Conservation (phyloP, 352 stramenopile species). For the Peronospora belbahrii region DNA sequence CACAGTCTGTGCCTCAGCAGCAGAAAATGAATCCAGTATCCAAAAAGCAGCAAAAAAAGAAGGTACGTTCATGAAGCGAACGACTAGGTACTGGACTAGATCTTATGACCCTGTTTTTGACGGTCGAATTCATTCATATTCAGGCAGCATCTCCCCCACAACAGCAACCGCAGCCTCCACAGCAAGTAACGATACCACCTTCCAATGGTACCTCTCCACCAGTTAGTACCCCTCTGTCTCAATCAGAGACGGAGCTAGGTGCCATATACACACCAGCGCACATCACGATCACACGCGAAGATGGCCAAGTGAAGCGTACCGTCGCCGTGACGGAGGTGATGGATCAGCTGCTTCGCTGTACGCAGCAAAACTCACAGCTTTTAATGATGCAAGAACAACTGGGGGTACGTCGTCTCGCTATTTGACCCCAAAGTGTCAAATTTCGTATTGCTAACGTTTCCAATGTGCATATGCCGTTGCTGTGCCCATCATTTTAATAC, state of each 20-base stretch:
- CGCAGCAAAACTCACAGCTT: slow-evolving; percentile 59
- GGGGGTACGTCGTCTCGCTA: slow-evolving; percentile 48
- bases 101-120: slow-evolving; percentile 5
- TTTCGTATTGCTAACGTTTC: too few species aligned
- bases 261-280: slow-evolving; percentile 61
- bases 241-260: slow-evolving; percentile 31
- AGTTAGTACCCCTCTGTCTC: slow-evolving; percentile 11
- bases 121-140: slow-evolving; percentile 1
- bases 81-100: neutral
- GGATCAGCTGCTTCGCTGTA: slow-evolving; percentile 65
- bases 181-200: slow-evolving; percentile 10
- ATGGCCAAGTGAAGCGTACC: slow-evolving; percentile 67
- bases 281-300: slow-evolving; percentile 63
- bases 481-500: too few species aligned
- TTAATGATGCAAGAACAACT: slow-evolving; percentile 55
- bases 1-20: neutral
- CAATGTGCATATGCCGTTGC: too few species aligned
- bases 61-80: slow-evolving; percentile 7
- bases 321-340: slow-evolving; percentile 73
- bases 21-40: neutral
- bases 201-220: slow-evolving; percentile 1
- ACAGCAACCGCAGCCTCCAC: neutral
- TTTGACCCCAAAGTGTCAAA: too few species aligned
- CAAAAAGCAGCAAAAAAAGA: slow-evolving; percentile 13
- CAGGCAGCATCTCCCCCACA: slow-evolving; percentile 14